Evolutionary conservation across 2,329 filamentous ascomycete genomes (phyloP).

Genomic region (Cytospora leucostoma): DNA sequence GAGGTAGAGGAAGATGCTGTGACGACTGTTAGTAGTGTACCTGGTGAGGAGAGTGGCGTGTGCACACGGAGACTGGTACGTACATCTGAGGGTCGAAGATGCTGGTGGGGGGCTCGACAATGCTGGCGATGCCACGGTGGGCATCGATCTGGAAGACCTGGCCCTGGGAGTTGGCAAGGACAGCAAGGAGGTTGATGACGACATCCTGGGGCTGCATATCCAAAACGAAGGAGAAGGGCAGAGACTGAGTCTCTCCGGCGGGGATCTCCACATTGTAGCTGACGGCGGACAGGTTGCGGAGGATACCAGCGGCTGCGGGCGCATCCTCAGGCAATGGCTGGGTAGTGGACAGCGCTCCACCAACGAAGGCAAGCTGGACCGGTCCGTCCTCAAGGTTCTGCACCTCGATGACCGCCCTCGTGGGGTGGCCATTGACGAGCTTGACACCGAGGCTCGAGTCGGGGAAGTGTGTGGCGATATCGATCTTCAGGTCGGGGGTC

Average conservation of each 20-base stretch:
- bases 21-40: background rate
- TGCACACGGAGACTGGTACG: slow-evolving; percentile 38
- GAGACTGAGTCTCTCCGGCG: slow-evolving; percentile 71
- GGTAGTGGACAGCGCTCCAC: slow-evolving; percentile 68
- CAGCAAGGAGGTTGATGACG: slow-evolving; percentile 72
- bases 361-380: slow-evolving; percentile 74
- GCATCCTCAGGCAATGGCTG: slow-evolving; percentile 52
- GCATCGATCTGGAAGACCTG: slow-evolving; percentile 74
- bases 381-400: slow-evolving; percentile 79
- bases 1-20: slow-evolving; percentile 94
- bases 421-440: slow-evolving; percentile 89
- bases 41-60: background rate
- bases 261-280: slow-evolving; percentile 74
- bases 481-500: slow-evolving; percentile 59
- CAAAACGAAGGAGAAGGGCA: slow-evolving; percentile 82
- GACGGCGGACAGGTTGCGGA: slow-evolving; percentile 83
- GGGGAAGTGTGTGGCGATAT: slow-evolving; percentile 64
- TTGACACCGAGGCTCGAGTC: slow-evolving; percentile 86
- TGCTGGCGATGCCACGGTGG: slow-evolving; percentile 78
- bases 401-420: slow-evolving; percentile 78
- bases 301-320: slow-evolving; percentile 54
- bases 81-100: slow-evolving; percentile 96
- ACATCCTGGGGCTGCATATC: slow-evolving; percentile 94
- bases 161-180: slow-evolving; percentile 68
- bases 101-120: slow-evolving; percentile 89